A percentile compares a stretch with the other conserved stretches of the same genome.
These are phyloP conservation scores for Medakamo hakoo DNA, from an alignment of 139 green algal species.

Conservation along the genomic window DNA sequence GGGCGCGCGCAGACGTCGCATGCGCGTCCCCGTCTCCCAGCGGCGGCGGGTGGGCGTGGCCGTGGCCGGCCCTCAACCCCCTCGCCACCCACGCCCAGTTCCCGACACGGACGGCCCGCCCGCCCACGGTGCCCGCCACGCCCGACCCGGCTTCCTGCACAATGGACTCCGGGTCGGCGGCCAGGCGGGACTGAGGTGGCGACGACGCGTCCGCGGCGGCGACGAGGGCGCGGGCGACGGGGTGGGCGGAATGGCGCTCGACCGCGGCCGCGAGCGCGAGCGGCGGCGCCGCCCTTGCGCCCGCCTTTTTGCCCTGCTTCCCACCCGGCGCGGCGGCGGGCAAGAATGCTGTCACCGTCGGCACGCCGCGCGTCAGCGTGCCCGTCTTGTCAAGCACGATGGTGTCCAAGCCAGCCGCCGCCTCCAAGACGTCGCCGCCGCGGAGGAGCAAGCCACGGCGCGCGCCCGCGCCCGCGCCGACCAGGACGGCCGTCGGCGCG, in stretches of 20 bases:
- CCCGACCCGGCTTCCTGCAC: conserved; percentile 60
- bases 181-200: too few relatives aligned
- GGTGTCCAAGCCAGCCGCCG: conserved; percentile 47
- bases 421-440: conserved; percentile 65
- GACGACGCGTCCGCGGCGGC: neutral
- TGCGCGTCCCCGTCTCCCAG: neutral
- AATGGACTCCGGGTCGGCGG: conserved; percentile 40
- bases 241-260: conserved; percentile 56
- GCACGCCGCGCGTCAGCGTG: conserved; percentile 69
- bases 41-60: too few relatives aligned
- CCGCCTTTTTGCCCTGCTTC: neutral
- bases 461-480: conserved; percentile 63
- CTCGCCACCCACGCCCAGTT: conserved; percentile 50
- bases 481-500: conserved; percentile 80
- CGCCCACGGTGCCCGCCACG: conserved; percentile 39
- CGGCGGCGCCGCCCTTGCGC: conserved; percentile 17
- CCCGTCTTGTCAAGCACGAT: conserved; percentile 94
- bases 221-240: conserved; percentile 40
- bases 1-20: conserved; percentile 26
- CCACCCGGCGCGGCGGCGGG: neutral
- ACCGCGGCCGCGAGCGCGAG: conserved; percentile 53
- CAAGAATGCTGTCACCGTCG: conserved; percentile 29
- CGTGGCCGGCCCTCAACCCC: neutral
- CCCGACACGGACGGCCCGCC: conserved; percentile 45
- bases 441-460: conserved; percentile 64